Percentiles rank a stretch among this genome's conserved stretches.
phyloP scores from a whole-genome alignment of 2,329 filamentous ascomycete species.

The Tolypocladium sp. region DNA sequence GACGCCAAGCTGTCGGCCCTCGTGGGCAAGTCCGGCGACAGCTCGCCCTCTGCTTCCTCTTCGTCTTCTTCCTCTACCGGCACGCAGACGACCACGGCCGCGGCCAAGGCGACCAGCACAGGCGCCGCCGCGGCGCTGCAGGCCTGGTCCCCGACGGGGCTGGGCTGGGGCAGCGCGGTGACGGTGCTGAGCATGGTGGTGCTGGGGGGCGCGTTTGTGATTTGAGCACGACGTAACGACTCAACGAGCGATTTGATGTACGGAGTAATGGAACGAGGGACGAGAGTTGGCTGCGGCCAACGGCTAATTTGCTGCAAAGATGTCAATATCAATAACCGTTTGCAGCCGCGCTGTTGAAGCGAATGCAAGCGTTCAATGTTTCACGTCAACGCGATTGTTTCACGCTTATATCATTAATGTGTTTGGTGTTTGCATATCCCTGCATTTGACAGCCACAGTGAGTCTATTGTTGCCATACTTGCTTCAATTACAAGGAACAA shows the following conservation, averaged over 20 bases:
- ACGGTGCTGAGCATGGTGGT: constrained; percentile 17
- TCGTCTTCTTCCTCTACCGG: constrained; percentile 5
- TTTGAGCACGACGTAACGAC: no score
- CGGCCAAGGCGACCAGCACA: constrained; percentile 9
- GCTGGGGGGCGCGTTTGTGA: constrained; percentile 12
- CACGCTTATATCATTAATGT: no score
- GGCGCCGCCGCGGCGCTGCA: constrained; percentile 16
- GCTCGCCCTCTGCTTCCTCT: background rate
- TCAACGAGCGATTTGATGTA: no score
- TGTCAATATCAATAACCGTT: background rate
- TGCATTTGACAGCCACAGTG: no score
- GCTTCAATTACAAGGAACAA: no score
- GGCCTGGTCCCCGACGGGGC: constrained; percentile 11
- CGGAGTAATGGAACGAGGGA: background rate
- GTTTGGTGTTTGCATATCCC: no score
- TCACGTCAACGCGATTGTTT: background rate
- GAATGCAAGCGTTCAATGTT: background rate
- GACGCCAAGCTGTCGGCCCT: constrained; percentile 25
- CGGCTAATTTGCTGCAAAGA: background rate
- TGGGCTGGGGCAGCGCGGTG: constrained; percentile 11
- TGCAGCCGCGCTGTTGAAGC: background rate
- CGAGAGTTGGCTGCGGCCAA: background rate
- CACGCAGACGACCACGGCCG: constrained; percentile 10
- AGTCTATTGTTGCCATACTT: no score
- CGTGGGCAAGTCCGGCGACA: constrained; percentile 10